Evolutionary conservation across 257 asterid species (phyloP).

Genomic region (Solanum boliviense): DNA sequence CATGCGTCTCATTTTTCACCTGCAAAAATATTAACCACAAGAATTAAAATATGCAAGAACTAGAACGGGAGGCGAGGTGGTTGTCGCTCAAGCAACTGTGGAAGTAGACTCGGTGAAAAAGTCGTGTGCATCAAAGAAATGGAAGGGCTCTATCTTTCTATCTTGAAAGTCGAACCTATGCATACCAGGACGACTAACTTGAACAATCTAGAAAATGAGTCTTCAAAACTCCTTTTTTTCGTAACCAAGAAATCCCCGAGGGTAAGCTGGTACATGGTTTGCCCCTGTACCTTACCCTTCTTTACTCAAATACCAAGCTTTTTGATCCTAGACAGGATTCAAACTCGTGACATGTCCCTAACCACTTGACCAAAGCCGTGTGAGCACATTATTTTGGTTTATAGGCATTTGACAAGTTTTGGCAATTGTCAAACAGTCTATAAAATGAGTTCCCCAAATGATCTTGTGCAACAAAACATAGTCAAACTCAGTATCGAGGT

Average conservation of each 20-base stretch:
- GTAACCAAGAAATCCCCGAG: not conserved
- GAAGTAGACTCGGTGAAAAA: not conserved
- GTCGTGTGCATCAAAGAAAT: not conserved
- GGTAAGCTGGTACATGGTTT: not conserved
- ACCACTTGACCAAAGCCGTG: not conserved
- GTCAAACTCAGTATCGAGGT: not conserved
- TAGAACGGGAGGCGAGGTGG: not conserved
- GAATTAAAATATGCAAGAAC: not conserved
- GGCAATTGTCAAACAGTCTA: not conserved
- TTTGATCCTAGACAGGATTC: not conserved
- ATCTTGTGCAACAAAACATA: not conserved
- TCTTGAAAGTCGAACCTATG: not conserved
- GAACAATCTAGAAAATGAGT: not conserved
- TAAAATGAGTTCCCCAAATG: not conserved
- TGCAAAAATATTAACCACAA: constrained; percentile 7
- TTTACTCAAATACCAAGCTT: not conserved
- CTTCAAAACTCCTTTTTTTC: not conserved
- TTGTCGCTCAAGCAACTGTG: not conserved
- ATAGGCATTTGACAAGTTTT: not conserved
- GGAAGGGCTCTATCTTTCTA: not conserved
- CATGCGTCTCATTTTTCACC: constrained; percentile 85
- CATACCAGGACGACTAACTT: not conserved
- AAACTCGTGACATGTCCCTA: not conserved
- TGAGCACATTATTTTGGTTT: not conserved
- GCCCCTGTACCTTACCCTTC: not conserved